Evolutionary conservation across 306 rosid species (phyloP).

Genomic region (Dalbergia cochinchinensis): DNA sequence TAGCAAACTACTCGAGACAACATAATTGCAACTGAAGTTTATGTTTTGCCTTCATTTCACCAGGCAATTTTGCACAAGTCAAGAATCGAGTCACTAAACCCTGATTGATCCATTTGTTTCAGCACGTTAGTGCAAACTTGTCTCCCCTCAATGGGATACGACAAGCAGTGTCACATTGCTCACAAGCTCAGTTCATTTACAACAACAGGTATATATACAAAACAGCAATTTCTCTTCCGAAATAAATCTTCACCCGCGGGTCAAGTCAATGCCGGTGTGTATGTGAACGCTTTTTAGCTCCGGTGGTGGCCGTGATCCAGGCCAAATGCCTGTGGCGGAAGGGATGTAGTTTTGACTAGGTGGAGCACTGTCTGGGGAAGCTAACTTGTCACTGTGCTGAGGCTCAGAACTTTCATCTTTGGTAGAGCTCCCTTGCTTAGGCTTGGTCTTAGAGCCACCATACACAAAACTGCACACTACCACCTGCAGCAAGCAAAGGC

Average conservation of each 20-base stretch:
- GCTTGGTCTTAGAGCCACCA: constrained; percentile 67
- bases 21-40: neutral
- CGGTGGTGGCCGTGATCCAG: constrained; percentile 61
- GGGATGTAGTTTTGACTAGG: constrained; percentile 69
- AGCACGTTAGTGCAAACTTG: constrained; percentile 64
- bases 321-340: constrained; percentile 70
- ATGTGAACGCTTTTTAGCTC: constrained; percentile 63
- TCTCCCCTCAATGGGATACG: constrained; percentile 43
- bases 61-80: constrained; percentile 12
- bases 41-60: neutral
- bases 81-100: constrained; percentile 34
- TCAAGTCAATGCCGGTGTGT: constrained; percentile 84
- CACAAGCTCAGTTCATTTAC: constrained; percentile 69
- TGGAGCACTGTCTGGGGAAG: constrained; percentile 62
- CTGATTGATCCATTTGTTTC: constrained; percentile 54
- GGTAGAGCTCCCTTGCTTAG: constrained; percentile 53
- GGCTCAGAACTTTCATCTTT: constrained; percentile 65
- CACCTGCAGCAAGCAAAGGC: constrained; percentile 64
- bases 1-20: neutral
- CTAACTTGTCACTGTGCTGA: constrained; percentile 59
- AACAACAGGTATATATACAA: constrained; percentile 84
- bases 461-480: constrained; percentile 89
- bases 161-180: constrained; percentile 58
- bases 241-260: constrained; percentile 69
- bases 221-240: constrained; percentile 60